Evolutionary conservation across 202 grass and related monocot genomes (phyloP).

Genomic region (Brachypodium distachyon): DNA sequence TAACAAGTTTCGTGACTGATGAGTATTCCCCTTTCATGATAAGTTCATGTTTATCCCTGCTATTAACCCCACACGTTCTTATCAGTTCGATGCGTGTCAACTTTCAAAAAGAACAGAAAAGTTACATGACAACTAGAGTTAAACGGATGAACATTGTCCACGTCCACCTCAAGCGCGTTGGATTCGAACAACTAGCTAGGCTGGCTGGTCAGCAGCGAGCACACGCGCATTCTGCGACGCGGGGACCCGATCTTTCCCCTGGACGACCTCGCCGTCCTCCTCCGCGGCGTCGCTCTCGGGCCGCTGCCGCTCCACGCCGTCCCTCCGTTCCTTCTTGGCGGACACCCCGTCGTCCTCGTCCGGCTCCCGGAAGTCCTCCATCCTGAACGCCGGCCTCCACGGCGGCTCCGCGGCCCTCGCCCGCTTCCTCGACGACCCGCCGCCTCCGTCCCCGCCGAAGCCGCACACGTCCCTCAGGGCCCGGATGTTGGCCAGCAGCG

Average conservation of each 20-base stretch:
- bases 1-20: too few species aligned
- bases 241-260: neutral
- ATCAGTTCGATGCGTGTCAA: too few species aligned
- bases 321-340: neutral
- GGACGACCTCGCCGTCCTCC: slow-evolving; percentile 5
- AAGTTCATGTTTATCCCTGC: too few species aligned
- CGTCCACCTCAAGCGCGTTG: neutral
- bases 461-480: slow-evolving; percentile 11
- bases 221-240: neutral
- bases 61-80: too few species aligned
- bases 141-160: neutral
- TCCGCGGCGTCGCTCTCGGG: neutral
- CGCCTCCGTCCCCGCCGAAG: neutral
- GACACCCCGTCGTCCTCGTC: neutral
- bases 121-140: too few species aligned
- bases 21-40: too few species aligned
- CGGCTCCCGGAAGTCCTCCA: slow-evolving; percentile 27
- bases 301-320: neutral
- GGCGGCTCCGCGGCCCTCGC: neutral
- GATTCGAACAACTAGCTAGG: neutral
- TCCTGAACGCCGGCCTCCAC: slow-evolving; percentile 31
- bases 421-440: neutral
- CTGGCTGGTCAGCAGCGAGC: neutral
- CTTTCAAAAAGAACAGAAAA: too few species aligned
- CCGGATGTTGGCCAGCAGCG: slow-evolving; percentile 36